phyloP scores from a whole-genome alignment of 1,284 basidiomycete genomes.

The Trametes polyzona region DNA sequence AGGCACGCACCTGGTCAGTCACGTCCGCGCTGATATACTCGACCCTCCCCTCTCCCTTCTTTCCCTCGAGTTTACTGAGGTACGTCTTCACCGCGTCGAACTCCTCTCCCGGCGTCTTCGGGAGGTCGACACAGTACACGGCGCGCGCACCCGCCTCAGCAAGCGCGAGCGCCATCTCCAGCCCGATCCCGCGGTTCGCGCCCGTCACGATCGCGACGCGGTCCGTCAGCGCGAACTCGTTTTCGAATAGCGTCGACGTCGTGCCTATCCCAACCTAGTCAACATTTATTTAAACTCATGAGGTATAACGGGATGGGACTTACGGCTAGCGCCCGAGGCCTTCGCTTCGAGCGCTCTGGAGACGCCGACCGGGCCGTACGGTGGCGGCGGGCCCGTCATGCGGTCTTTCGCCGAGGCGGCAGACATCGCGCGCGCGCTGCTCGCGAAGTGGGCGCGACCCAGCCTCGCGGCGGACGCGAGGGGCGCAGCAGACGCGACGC shows the following conservation, averaged over 20 bases:
- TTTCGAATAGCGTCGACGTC: conserved; percentile 48
- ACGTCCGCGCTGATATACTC: conserved; percentile 72
- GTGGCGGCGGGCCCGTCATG: conserved; percentile 5
- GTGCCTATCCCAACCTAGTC: not conserved
- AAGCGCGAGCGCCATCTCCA: conserved; percentile 79
- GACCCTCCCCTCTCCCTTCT: conserved; percentile 47
- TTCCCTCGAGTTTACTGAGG: conserved; percentile 45
- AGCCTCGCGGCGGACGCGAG: not conserved
- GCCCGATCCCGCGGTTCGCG: conserved; percentile 79
- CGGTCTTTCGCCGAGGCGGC: not conserved
- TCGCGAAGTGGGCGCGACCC: conserved; percentile 4
- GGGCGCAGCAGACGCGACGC: not conserved
- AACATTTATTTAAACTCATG: no score
- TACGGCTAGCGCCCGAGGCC: no score
- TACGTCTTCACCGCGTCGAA: conserved; percentile 63
- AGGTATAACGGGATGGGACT: no score
- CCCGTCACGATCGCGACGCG: conserved; percentile 80
- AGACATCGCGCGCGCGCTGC: not conserved
- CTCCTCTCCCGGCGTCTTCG: conserved; percentile 63
- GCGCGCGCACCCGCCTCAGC: conserved; percentile 77
- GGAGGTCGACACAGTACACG: conserved; percentile 80
- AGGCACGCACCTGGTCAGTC: conserved; percentile 51
- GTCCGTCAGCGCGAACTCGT: conserved; percentile 75
- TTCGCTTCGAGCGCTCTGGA: conserved; percentile 58
- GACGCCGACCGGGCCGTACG: conserved; percentile 60